Conservation (phyloP, 768 basidiomycete species). For the Lactarius quietus region DNA sequence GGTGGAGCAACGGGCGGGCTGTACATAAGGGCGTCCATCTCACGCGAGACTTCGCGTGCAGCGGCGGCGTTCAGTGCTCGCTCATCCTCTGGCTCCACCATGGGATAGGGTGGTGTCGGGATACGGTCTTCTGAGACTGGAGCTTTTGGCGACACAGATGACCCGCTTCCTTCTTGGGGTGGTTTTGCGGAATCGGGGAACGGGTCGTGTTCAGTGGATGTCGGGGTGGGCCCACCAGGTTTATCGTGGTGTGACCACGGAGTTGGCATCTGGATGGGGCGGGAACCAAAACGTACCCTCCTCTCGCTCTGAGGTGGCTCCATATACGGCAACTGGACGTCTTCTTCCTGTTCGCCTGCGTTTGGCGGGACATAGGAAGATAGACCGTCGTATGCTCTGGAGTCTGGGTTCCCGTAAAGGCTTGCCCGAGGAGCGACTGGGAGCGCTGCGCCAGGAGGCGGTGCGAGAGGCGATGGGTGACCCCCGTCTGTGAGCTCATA, state of each 20-base stretch:
- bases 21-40: conserved; percentile 55
- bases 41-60: conserved; percentile 62
- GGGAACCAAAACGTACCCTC: conserved; percentile 15
- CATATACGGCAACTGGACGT: conserved; percentile 33
- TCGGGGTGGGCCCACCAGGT: background rate
- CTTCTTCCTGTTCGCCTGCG: conserved; percentile 27
- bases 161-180: background rate
- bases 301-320: conserved; percentile 13
- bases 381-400: conserved; percentile 3
- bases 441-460: conserved; percentile 44
- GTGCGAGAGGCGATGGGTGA: conserved; percentile 38
- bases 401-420: conserved; percentile 10
- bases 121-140: conserved; percentile 7
- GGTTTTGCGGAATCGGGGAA: background rate
- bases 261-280: conserved; percentile 22
- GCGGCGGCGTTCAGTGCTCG: conserved; percentile 59
- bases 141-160: background rate
- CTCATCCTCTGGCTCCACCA: conserved; percentile 43
- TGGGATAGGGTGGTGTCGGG: conserved; percentile 17
- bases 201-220: background rate
- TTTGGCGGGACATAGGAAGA: conserved; percentile 18
- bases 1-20: conserved; percentile 30
- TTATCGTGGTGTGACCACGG: background rate
- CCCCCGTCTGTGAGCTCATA: conserved; percentile 37
- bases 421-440: conserved; percentile 25